Base-by-base conservation (phyloP, 768 basidiomycete species). In the Russula earlei region DNA sequence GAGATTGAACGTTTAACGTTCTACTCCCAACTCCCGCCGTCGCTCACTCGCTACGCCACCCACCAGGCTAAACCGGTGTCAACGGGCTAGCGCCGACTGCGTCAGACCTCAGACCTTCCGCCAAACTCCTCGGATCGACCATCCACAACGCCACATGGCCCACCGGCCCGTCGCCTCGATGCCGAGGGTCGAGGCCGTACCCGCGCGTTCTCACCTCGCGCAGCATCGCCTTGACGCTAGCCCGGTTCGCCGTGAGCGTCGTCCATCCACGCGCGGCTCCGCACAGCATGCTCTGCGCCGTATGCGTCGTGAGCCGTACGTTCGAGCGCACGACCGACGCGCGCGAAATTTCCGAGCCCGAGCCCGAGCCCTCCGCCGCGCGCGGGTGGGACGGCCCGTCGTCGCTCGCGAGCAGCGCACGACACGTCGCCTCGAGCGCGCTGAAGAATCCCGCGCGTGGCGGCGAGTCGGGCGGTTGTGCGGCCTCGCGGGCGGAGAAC, bases 191-290 rank as follows among this genome's bases (percentile, higher is more conserved):
- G 11, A 56, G 58, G 4, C n/a, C 63, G 9, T 36, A 64, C 29
- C 70, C 70, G 2, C 71, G 56, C 15, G 68, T 64, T 54, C 73
- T 78, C 68, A 91, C 77, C 67, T 85, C 85, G 57, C 81, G 74
- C 56, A 91, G 58, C n/a, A 93, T 73, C 22, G 82, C 82, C 64
- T 77, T 82, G 24, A 92, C 80, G 61, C 90, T 90, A 29, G 84
- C 77, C 60, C 80, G 75, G 62, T 95, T 94, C 9, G 89, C 89
- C 4, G 91, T 93, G 46, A 94, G 71, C n/a, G 87, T 90, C 59
- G 91, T 93, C 86, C 87, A 84, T 0, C 84, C 82, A 25, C 77
- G 70, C 37, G 70, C 70, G 0, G 84, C 80, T 15, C 91, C 91
- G 65, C 78, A 79, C 19, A 83, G 70, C 72, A 92, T 72, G 52